Evolutionary conservation across 352 stramenopile genomes (phyloP), one percentile per base, ranked within the genome.

Genomic region (Globisporangium megalacanthum): DNA sequence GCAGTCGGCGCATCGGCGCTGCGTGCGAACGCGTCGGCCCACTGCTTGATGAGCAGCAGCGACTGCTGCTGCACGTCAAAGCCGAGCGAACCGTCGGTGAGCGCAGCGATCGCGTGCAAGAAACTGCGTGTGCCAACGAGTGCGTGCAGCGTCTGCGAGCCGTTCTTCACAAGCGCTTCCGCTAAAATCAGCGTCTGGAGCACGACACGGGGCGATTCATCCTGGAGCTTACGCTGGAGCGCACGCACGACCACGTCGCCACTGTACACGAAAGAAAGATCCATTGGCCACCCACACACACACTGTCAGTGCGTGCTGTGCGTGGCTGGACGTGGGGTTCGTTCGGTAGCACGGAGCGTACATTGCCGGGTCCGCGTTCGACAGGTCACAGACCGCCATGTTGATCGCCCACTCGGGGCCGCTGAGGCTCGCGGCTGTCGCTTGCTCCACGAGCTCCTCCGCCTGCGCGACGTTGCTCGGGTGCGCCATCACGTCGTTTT

Each of bases 161-260:
- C 82, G 58, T 94, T 94, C 65, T 92, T 92, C 45, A 94, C 79
- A 33, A 91, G 37, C 15, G 81, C 87, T 53, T 92, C 85, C 0
- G 72, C 77, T 37, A 92, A 57, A 48, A 91, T 60, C 10, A 94
- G 64, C 59, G 85, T 64, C 47, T 83, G 63, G 3, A 88, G 68
- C 49, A 74, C 62, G 20, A 62, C 58, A 31, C 79, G 77, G 1
- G 79, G 65, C 31, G 58, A 66, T 11, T 64, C 69, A 58, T 65
- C 82, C 54, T 89, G 79, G 54, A 92, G 67, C 11, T 74, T 75
- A 5, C 62, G 68, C 66, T 87, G 78, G 50, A 92, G 56, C 4
- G 76, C 55, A 1, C 69, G 75, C 54, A 89, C 79, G 11, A 89
- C 74, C 22, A 83, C 70, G 60, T 88, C 78, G 36, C 76, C 85